Base-by-base conservation (phyloP, 805 yeast species). In the Candida anglica region DNA sequence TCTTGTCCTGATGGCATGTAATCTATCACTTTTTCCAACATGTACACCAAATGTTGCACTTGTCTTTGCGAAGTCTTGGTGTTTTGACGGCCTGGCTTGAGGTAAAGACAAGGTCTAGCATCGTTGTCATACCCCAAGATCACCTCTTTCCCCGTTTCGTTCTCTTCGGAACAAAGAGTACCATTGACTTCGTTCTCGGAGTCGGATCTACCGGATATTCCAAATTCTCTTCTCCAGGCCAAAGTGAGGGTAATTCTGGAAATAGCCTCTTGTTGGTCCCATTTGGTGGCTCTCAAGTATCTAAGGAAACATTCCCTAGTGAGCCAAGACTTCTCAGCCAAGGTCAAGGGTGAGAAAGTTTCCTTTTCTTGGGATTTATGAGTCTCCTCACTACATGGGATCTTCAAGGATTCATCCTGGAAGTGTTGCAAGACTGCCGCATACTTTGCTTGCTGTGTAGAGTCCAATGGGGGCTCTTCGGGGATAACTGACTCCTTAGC, bases 1-100 rank as follows among this genome's bases (percentile, higher is more conserved):
- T 91, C 98, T 61, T 93, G 98, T 15, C 98, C 98, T 0, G 87
- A 73, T 1, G 97, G 96, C 97, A 93, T 91, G 58, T 76, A 86
- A 58, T 88, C 94, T 37, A 91, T 89, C 27, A 85, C 95, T 39
- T 89, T 73, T 60, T 93, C 99, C 34, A 93, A 70, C 88, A 83
- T 83, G 64, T 71, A 91, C 5, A 93, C 98, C 55, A 93, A 68
- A 56, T 88, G 96, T 60, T 93, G 95, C n/a, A 93, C 96, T 55
- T 93, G 99, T 47, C 91, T 75, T 42, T 79, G 82, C 1, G 93
- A 77, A 3, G 93, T 78, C 52, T 86, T 86, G 11, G 99, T 93
- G 63, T 93, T 93, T 61, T 93, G 98, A 54, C 95, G 76, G 10
- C 98, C 98, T 0, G 96, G 95, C 57, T 86, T 84, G 55, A 93